phyloP scores from a whole-genome alignment of 495 filamentous ascomycete genomes.

The Penicillium malachiteum region DNA sequence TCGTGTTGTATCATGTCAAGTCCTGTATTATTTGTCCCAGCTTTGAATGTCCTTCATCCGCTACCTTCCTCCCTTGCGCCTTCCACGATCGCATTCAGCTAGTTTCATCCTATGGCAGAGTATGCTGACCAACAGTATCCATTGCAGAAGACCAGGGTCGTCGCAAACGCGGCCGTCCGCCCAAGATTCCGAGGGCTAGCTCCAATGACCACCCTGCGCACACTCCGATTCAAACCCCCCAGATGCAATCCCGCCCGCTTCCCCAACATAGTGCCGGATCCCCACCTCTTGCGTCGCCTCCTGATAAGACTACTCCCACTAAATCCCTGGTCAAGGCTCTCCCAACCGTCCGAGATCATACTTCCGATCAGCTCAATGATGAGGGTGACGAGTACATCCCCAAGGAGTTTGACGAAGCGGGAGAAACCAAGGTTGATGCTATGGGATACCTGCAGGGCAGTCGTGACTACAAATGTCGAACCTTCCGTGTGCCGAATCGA shows the following conservation, averaged over 20 bases:
- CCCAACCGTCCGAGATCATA: conserved; percentile 94
- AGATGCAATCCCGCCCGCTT: conserved; percentile 68
- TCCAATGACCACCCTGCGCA: conserved; percentile 49
- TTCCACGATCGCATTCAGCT: conserved; percentile 7
- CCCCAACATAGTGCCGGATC: conserved; percentile 54
- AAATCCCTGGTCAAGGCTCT: conserved; percentile 90
- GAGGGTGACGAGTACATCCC: conserved; percentile 97
- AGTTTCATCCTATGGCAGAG: neutral
- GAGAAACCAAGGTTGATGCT: conserved; percentile 87
- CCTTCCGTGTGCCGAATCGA: conserved; percentile 86
- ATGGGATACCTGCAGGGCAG: conserved; percentile 79
- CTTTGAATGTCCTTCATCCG: neutral
- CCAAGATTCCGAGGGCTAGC: conserved; percentile 61
- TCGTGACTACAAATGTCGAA: conserved; percentile 89
- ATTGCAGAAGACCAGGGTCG: conserved; percentile 67
- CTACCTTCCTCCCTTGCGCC: neutral
- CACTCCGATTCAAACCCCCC: conserved; percentile 71
- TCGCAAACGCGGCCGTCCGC: conserved; percentile 84
- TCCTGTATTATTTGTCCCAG: neutral
- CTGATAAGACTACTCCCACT: conserved; percentile 81
- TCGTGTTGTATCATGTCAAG: conserved; percentile 1
- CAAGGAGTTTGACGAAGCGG: conserved; percentile 85
- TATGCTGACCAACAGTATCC: conserved; percentile 17
- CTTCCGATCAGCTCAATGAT: conserved; percentile 88
- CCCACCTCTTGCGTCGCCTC: conserved; percentile 72